Conservation (phyloP, 2,329 filamentous ascomycete genomes). For the Phaeosphaeriaceae sp. region DNA sequence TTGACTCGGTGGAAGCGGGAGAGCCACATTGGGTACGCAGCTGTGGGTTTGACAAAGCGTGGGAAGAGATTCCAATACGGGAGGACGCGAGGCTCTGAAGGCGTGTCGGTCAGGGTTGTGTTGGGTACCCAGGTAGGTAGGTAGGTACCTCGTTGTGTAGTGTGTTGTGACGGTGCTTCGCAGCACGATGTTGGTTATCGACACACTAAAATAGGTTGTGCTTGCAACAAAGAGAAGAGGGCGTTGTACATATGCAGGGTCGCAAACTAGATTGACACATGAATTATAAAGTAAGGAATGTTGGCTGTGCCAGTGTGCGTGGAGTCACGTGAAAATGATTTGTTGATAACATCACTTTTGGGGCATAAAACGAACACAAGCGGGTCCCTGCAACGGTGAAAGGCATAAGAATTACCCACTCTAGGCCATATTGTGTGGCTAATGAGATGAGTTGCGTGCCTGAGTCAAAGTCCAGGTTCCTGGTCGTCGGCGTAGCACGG, state of each 20-base stretch:
- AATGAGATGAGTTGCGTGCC: background rate
- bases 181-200: background rate
- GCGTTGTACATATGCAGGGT: background rate
- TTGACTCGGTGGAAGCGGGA: constrained; percentile 65
- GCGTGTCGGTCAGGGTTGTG: background rate
- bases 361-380: too few relatives aligned
- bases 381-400: background rate
- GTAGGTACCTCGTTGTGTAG: too few relatives aligned
- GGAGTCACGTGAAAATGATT: background rate
- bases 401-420: too few relatives aligned
- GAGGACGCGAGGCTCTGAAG: constrained; percentile 31
- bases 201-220: constrained; percentile 4
- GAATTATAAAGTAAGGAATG: background rate
- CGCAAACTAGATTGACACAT: background rate
- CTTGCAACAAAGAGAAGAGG: background rate
- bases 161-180: background rate
- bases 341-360: too few relatives aligned
- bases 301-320: background rate
- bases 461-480: background rate
- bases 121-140: too few relatives aligned
- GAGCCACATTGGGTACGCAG: constrained; percentile 65
- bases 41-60: constrained; percentile 69
- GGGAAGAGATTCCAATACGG: constrained; percentile 56
- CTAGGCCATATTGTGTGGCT: background rate
- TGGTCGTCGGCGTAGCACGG: background rate